These are phyloP conservation scores for Debaryomyces udenii DNA, from an alignment of 1,139 yeast species.

Conservation along the genomic window DNA sequence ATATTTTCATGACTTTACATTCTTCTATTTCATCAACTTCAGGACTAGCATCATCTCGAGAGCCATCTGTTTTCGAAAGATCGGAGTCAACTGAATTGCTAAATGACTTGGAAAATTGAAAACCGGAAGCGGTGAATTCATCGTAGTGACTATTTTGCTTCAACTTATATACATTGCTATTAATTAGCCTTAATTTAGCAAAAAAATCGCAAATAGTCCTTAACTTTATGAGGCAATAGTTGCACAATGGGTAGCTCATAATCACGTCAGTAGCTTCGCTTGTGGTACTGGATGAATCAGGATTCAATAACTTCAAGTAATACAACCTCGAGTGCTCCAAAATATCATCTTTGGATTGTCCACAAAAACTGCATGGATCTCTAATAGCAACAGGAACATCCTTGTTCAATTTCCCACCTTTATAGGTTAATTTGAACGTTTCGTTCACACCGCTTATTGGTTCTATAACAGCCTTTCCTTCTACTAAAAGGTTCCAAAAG, in stretches of 20 bases:
- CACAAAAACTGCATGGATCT: constrained; percentile 81
- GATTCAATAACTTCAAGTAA: constrained; percentile 52
- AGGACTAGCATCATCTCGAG: constrained; percentile 48
- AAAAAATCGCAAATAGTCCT: constrained; percentile 80
- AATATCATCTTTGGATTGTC: constrained; percentile 68
- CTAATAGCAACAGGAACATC: constrained; percentile 69
- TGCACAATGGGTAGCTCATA: constrained; percentile 72
- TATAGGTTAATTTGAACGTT: constrained; percentile 48
- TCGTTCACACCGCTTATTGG: constrained; percentile 88
- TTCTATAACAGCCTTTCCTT: constrained; percentile 81
- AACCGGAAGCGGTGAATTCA: constrained; percentile 22
- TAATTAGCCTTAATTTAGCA: constrained; percentile 69
- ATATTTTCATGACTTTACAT: constrained; percentile 29
- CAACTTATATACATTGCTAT: constrained; percentile 50
- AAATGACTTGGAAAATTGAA: constrained; percentile 26
- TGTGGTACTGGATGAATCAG: constrained; percentile 20
- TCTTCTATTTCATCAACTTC: constrained; percentile 26
- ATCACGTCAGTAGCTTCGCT: constrained; percentile 28
- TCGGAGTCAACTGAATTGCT: constrained; percentile 8
- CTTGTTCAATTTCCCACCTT: constrained; percentile 14
- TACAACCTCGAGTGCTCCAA: constrained; percentile 80
- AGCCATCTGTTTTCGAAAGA: constrained; percentile 9
- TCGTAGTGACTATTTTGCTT: constrained; percentile 27
- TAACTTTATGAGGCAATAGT: constrained; percentile 76
- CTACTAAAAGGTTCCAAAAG: constrained; percentile 68